Conservation (phyloP, 164 flowering plant species). For the Platanus orientalis region DNA sequence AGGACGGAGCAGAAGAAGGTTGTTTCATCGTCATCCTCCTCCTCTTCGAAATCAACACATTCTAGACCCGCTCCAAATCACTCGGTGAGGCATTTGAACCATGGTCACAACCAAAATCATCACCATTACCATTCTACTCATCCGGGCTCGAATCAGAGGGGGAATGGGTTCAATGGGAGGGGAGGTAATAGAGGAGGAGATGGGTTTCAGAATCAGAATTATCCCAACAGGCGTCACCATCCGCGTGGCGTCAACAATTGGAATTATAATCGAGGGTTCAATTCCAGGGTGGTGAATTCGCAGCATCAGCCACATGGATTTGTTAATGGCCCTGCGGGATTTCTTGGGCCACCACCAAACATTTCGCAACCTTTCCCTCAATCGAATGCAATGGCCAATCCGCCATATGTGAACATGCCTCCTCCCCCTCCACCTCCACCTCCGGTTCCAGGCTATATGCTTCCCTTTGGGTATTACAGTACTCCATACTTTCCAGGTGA, state of each 20-base stretch:
- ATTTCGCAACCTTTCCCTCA: not conserved
- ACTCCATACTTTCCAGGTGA: not conserved
- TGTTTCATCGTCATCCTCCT: not conserved
- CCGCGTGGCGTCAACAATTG: not conserved
- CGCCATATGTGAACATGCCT: not conserved
- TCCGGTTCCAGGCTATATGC: not conserved
- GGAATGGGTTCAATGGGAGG: not conserved
- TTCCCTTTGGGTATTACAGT: not conserved
- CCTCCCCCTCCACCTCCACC: not conserved
- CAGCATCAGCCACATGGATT: not conserved
- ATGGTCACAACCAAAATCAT: not conserved
- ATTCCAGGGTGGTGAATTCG: not conserved
- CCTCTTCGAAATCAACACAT: not conserved
- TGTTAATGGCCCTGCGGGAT: not conserved
- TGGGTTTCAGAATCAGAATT: not conserved
- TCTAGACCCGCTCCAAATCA: not conserved
- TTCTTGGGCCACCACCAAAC: not conserved
- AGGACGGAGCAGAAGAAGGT: not conserved
- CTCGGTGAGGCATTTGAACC: not conserved
- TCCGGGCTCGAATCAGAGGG: not conserved
- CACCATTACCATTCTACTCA: not conserved
- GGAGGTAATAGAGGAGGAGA: not conserved
- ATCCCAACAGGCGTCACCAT: not conserved
- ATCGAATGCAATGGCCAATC: not conserved
- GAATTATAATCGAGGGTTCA: not conserved